Evolutionary conservation across 345 rosid species (phyloP).

Genomic region (Aethionema arabicum): DNA sequence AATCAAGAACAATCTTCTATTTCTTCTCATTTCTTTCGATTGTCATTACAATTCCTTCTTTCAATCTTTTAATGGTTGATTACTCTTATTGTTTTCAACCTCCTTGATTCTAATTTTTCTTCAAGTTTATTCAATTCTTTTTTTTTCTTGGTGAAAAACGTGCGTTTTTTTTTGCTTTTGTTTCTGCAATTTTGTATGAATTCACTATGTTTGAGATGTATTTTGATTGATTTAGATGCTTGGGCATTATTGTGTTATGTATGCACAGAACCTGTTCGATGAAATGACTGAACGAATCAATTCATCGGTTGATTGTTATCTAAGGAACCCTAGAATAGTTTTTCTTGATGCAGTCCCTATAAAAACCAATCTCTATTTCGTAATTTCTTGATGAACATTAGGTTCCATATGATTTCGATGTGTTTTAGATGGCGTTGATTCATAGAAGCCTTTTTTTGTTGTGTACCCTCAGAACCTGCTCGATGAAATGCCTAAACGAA

Average conservation of each 20-base stretch:
- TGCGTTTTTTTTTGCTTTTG: constrained; percentile 19
- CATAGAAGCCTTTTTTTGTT: too few species aligned
- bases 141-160: constrained; percentile 1
- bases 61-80: constrained; percentile 24
- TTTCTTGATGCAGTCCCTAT: constrained; percentile 11
- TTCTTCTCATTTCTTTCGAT: neutral
- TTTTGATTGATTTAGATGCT: neutral
- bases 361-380: neutral
- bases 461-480: too few species aligned
- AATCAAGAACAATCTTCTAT: neutral
- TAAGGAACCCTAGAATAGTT: constrained; percentile 17
- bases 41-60: neutral
- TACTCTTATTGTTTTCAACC: constrained; percentile 29
- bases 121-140: neutral
- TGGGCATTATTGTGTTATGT: neutral
- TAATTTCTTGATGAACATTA: neutral
- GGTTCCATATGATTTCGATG: neutral
- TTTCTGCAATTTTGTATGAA: neutral
- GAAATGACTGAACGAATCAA: constrained; percentile 6
- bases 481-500: too few species aligned
- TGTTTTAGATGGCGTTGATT: neutral
- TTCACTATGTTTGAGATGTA: neutral
- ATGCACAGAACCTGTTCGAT: constrained; percentile 16
- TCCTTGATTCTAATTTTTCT: constrained; percentile 6
- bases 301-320: constrained; percentile 24